These are phyloP conservation scores for Botrytis galanthina DNA, from an alignment of 2,329 filamentous ascomycete genomes.

Conservation along the genomic window DNA sequence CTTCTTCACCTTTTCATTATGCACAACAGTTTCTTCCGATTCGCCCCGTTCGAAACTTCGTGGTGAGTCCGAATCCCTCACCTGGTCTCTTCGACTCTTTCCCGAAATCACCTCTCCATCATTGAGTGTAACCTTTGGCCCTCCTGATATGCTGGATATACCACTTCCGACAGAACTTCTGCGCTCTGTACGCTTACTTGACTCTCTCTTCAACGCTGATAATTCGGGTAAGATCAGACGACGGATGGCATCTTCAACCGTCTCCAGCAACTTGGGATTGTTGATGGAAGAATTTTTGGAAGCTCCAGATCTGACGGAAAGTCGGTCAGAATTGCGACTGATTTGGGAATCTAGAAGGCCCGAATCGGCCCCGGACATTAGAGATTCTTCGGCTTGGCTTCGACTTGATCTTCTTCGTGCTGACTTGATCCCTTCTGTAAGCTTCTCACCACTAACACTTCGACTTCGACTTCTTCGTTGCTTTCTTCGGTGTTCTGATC, in stretches of 20 bases:
- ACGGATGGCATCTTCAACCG: constrained; percentile 73
- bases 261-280: constrained; percentile 68
- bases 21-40: constrained; percentile 47
- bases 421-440: constrained; percentile 45
- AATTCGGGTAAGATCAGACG: constrained; percentile 80
- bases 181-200: constrained; percentile 64
- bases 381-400: constrained; percentile 50
- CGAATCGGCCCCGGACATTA: constrained; percentile 51
- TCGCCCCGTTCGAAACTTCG: constrained; percentile 42
- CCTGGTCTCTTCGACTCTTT: constrained; percentile 48
- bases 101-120: constrained; percentile 57
- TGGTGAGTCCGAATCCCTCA: constrained; percentile 31
- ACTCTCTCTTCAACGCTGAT: constrained; percentile 85
- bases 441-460: constrained; percentile 47
- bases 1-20: constrained; percentile 48
- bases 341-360: constrained; percentile 51
- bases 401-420: constrained; percentile 49
- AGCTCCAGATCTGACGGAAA: constrained; percentile 57
- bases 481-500: constrained; percentile 46
- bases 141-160: constrained; percentile 52
- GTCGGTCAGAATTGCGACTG: constrained; percentile 55
- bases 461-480: constrained; percentile 45
- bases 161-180: constrained; percentile 42
- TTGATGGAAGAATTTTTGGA: constrained; percentile 61
- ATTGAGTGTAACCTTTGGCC: constrained; percentile 59